Base-by-base conservation (phyloP, 768 basidiomycete species). In the Trametes sanguinea region DNA sequence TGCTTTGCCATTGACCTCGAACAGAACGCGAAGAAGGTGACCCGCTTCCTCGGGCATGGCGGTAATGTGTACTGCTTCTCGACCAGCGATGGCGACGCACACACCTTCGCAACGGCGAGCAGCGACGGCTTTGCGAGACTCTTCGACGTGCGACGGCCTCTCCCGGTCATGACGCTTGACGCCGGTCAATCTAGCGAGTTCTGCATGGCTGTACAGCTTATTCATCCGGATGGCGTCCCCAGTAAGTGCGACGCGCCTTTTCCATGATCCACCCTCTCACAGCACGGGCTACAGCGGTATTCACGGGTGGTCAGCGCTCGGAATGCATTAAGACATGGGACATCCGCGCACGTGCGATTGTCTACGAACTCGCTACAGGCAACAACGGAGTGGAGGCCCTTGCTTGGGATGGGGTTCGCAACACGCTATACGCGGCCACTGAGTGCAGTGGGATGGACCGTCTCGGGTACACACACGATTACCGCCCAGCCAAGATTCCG, bases 311-410 rank as follows among this genome's bases (percentile, higher is more conserved):
- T 4, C 54, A 60, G n/a, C 37, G 50, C 1, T 62, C 61, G 7
- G 72, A 80, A 54, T 57, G 69, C 7, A 73, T 81, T 65, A 75
- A 73, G 40, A n/a, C 78, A 14, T 80, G 78, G 78, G 79, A 82
- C 56, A 45, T 79, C 8, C 76, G 78, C 44, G 73, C 75, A 0
- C 67, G 65, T 8, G 63, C 62, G 5, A 44, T 67, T 1, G 67
- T 78, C 1, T 81, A 80, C 63, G 78, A 81, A 46, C 71, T 81
- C 17, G 68, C 76, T 0, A 80, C 78, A 1, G 80, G 80, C 11
- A 82, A 81, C 61, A 82, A 78, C 58, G 27, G 51, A 4, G 79
- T 81, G 0, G 47, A 43, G 0, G 62, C 63, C 11, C 57, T 81
- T 54, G 69, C 68, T 1, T 80, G 77, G 78, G 76, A 62, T 35